Evolutionary conservation across 257 asterid species (phyloP), one percentile per base, ranked within the genome.

Genomic region (Leptodermis oblonga): DNA sequence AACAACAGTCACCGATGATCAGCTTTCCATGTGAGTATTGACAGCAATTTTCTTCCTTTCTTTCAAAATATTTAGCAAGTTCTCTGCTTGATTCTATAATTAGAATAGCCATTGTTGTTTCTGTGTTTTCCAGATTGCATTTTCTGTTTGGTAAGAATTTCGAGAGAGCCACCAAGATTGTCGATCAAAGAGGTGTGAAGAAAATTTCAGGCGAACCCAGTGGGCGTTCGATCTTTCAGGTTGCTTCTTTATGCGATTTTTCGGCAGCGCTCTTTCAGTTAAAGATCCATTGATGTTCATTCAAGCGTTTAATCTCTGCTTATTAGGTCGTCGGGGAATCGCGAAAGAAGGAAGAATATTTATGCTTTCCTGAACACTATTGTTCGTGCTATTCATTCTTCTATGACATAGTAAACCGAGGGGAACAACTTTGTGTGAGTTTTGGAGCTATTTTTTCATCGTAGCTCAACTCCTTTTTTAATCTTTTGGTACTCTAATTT

Each of bases 381-480:
- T 94, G 97, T 73, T 83, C 85, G 67, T 94, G 97, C 70, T 91
- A 87, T 77, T 91, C 99, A 34, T 91, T 94, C 90, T 91, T 94
- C 77, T 94, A 86, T 70, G 97, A 94, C 82, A 81, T 85, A 58
- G 91, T 89, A 6, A 94, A 91, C 88, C 78, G 92, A 80, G 97
- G 96, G 49, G 97, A 94, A 72, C 96, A 94, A 43, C 96, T 91
- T 37, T 91, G 85, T 75, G 99, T 94, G 77, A 91, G 95, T 73
- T 67, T 39, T n/a, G n/a, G 15, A 10, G 34, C 51, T 39, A 13
- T 15, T 31, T 12, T 23, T 45, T 54, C n/a, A n/a, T n/a, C n/a
- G n/a, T n/a, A n/a, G n/a, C n/a, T n/a, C n/a, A n/a, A n/a, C n/a
- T n/a, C n/a, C n/a, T n/a, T 52, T 26, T 67, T 65, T 18, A 14